Conservation (phyloP, 495 filamentous ascomycete species). For the Talaromyces ruber region DNA sequence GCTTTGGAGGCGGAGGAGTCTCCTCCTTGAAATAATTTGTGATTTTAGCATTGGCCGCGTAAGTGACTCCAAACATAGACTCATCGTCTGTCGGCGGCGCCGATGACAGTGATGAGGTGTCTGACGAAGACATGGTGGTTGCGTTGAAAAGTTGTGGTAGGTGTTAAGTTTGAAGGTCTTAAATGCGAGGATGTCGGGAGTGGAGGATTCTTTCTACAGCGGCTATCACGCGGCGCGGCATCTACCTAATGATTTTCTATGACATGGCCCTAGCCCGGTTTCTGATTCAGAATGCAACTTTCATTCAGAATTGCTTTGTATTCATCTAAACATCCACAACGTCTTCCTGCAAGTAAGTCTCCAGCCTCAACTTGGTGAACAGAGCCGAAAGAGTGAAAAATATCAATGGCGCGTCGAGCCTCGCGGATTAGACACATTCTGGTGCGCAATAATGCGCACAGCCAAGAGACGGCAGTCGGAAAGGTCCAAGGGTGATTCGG, state of each 20-base stretch:
- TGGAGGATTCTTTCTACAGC: constrained; percentile 5
- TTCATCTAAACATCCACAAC: neutral
- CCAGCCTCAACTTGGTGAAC: neutral
- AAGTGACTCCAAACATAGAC: constrained; percentile 23
- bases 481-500: neutral
- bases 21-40: constrained; percentile 41
- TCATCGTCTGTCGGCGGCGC: constrained; percentile 51
- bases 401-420: neutral
- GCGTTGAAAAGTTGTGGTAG: constrained; percentile 12
- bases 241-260: constrained; percentile 4
- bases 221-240: constrained; percentile 9
- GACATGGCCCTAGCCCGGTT: neutral
- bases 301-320: neutral
- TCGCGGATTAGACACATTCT: neutral
- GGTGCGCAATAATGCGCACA: neutral
- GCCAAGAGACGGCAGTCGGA: neutral
- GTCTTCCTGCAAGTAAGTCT: neutral
- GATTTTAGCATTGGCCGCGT: constrained; percentile 35
- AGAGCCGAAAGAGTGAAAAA: neutral
- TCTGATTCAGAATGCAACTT: neutral
- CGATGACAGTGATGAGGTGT: constrained; percentile 51
- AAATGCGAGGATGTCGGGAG: constrained; percentile 6
- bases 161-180: neutral
- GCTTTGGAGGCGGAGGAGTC: constrained; percentile 55
- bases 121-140: constrained; percentile 38